Base-by-base conservation (phyloP, 2,329 filamentous ascomycete genomes). In the Acrodontium crateriforme region DNA sequence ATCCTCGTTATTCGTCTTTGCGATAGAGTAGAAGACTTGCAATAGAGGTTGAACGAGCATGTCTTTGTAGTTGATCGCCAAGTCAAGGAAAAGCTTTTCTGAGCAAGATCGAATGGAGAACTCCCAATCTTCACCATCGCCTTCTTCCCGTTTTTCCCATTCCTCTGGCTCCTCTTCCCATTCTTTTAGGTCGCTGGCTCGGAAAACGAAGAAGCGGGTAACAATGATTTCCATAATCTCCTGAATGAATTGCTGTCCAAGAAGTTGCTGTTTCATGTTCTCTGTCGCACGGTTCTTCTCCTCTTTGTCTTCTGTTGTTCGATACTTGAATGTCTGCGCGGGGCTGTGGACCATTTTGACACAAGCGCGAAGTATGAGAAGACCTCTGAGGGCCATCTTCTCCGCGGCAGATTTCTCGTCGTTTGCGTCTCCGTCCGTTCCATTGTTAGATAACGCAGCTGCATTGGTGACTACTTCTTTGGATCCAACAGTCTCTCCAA, bases 81-180 rank as follows among this genome's bases (percentile, higher is more conserved):
- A 69, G 45, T 94, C 85, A 41, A 94, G 66, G 54, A 95, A 93
- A 9, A 98, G 65, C 54, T 85, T 91, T 55, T 98, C 89, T 0
- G 89, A 78, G 49, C 87, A 95, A 2, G 85, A 82, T 17, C 87
- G 74, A 29, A 95, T 77, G 33, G 87, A 81, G 60, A 85, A 94
- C 46, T 95, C 84, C 68, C 80, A 95, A 2, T 79, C 81, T 41
- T 83, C 80, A 18, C 79, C 75, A 34, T 81, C 72, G 35, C 77
- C 79, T 45, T 91, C 83, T 59, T 94, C 84, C 44, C 78, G 74
- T 39, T 80, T 76, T 53, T 94, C 87, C 85, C 89, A 98, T 29
- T 91, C 84, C 52, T 98, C 83, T 0, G 87, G 83, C 32, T 93
- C 84, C 47, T 91, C 78, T 26, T 91, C 78, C 89, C 89, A 98